phyloP scores from a whole-genome alignment of 106 monocot species.

The Gastrodia elata region DNA sequence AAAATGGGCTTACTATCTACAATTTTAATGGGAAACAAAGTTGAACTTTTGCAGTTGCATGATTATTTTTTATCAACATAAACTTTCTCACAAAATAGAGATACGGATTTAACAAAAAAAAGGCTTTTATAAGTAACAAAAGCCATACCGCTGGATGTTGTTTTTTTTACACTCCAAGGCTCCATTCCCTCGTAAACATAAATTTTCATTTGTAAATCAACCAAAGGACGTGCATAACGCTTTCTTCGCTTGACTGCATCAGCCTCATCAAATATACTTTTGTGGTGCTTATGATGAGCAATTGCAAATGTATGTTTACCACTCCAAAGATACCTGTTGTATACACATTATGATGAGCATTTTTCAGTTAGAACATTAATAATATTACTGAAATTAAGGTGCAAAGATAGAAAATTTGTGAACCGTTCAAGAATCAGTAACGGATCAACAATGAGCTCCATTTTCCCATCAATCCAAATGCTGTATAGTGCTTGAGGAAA shows the following conservation, averaged over 20 bases:
- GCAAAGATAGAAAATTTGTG: neutral
- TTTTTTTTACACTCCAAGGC: slow-evolving; percentile 62
- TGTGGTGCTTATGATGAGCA: slow-evolving; percentile 86
- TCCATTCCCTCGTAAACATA: slow-evolving; percentile 88
- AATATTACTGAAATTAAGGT: neutral
- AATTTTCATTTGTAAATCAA: slow-evolving; percentile 97
- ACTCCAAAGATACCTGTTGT: slow-evolving; percentile 83
- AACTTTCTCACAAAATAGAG: neutral
- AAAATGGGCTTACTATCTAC: no score
- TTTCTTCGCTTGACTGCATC: slow-evolving; percentile 97
- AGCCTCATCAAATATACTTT: slow-evolving; percentile 89
- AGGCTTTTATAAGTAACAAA: neutral
- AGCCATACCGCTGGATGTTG: slow-evolving; percentile 49
- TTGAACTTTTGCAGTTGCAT: no score
- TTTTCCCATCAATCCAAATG: slow-evolving; percentile 99
- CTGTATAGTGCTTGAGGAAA: slow-evolving; percentile 88
- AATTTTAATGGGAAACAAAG: no score
- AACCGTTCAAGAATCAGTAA: slow-evolving; percentile 95
- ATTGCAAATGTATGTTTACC: slow-evolving; percentile 91
- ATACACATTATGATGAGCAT: neutral
- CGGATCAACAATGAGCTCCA: slow-evolving; percentile 94
- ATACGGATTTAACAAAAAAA: neutral
- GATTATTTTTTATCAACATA: neutral
- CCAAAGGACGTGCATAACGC: slow-evolving; percentile 89
- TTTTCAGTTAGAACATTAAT: neutral